Base-by-base conservation (phyloP, 1,284 basidiomycete genomes). In the Rhodotorula sp. region DNA sequence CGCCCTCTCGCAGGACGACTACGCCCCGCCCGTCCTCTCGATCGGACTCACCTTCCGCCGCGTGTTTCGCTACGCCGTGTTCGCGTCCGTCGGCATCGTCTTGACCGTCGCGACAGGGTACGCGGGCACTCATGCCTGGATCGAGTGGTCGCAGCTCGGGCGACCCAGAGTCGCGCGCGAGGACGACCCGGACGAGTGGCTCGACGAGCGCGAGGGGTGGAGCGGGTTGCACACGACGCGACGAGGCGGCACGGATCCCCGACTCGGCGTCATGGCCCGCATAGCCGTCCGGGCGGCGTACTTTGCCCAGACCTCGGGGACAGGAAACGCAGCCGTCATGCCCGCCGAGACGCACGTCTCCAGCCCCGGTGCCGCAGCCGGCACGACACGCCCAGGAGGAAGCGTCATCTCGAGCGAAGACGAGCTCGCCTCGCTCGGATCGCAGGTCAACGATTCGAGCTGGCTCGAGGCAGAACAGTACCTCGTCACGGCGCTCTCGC, bases 161-260 rank as follows among this genome's bases (percentile, higher is more conserved):
- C 66, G 15, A 27, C 57, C 29, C 67, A 66, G n/a, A 64, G 59
- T 2, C 53, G 17, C 57, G 13, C 36, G 49, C 4, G 20, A 59
- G 8, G 32, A 67, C 20, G 67, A 73, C 44, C 30, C 53, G 20
- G 70, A 74, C 51, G 71, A 67, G 24, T 76, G 75, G 72, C n/a
- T 60, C 10, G 68, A 71, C 24, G 76, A 78, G 51, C 27, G 64
- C 24, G 70, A 75, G 9, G 75, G 75, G 2, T 78, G 76, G 75
- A 68, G 67, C 27, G 78, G 75, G 17, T 65, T 47, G 2, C 73
- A 77, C 64, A 53, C 61, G 11, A 70, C 70, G 8, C 19, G 46
- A 4, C 49, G 39, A 4, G 77, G 76, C 24, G 77, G 77, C 2
- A 78, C 78, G 10, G 77, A 78, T 57, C 71, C 77, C 4, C 55